phyloP scores from a whole-genome alignment of 331 rosid species.

The Saraca asoca region DNA sequence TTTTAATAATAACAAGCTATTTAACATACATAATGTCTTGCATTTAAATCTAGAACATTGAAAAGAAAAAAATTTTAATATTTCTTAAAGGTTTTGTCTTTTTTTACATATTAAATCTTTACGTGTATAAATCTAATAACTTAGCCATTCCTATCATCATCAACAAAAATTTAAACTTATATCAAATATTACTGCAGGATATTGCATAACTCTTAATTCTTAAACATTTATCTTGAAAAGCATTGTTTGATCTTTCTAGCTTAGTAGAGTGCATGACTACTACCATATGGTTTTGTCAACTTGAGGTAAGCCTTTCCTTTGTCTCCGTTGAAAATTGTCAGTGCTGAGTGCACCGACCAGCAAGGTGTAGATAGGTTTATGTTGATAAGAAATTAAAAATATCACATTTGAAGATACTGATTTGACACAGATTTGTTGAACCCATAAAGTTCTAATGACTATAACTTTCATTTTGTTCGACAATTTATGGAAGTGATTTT shows the following conservation, averaged over 20 bases:
- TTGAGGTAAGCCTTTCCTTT: slow-evolving; percentile 17
- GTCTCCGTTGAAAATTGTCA: slow-evolving; percentile 30
- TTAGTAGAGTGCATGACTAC: slow-evolving; percentile 21
- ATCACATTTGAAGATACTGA: slow-evolving; percentile 44
- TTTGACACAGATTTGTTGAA: slow-evolving; percentile 42
- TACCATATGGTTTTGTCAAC: slow-evolving; percentile 17
- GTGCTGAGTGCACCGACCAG: slow-evolving; percentile 45
- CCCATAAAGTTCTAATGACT: slow-evolving; percentile 15
- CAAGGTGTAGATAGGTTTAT: slow-evolving; percentile 39
- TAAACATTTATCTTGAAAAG: slow-evolving; percentile 23
- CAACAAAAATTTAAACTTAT: no score
- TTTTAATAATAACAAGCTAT: no score
- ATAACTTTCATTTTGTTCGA: slow-evolving; percentile 17
- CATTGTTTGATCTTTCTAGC: slow-evolving; percentile 7
- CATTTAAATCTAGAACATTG: no score
- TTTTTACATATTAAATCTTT: no score
- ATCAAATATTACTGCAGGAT: no score
- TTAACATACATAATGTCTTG: no score
- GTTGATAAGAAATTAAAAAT: slow-evolving; percentile 20
- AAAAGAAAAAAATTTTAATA: no score
- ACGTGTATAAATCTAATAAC: no score
- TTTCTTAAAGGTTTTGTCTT: no score
- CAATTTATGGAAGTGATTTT: background rate
- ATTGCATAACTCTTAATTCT: no score
- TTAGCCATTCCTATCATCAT: no score